A percentile compares a stretch with the other conserved stretches of the same genome.
Evolutionary conservation across 2,329 filamentous ascomycete genomes (phyloP).

Genomic region (Trichoderma guizhouense): DNA sequence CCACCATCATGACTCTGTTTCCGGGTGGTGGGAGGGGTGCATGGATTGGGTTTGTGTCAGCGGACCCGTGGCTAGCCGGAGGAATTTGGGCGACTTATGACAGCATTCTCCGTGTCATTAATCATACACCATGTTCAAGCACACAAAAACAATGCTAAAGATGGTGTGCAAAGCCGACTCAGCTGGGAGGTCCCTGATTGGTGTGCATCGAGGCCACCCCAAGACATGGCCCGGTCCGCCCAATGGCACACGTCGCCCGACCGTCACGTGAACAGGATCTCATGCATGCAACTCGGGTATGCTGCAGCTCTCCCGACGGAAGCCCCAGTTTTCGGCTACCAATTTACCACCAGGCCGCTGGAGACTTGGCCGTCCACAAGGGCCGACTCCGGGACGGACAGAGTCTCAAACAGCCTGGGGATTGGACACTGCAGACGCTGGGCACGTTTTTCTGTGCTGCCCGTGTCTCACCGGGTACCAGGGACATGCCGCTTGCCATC

Average conservation of each 20-base stretch:
- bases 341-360: conserved; percentile 10
- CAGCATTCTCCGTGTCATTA: neutral
- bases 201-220: conserved; percentile 20
- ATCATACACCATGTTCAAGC: neutral
- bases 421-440: neutral
- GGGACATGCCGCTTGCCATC: neutral
- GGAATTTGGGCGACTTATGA: neutral
- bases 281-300: conserved; percentile 34
- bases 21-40: neutral
- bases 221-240: conserved; percentile 37
- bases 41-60: neutral
- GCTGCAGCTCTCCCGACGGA: conserved; percentile 33
- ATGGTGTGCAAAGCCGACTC: conserved; percentile 1
- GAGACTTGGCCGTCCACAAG: conserved; percentile 6
- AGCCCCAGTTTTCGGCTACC: conserved; percentile 28
- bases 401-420: neutral
- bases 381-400: conserved; percentile 2
- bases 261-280: conserved; percentile 34
- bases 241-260: conserved; percentile 35
- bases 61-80: conserved; percentile 9
- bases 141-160: neutral
- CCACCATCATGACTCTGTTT: neutral
- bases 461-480: conserved; percentile 7
- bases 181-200: conserved; percentile 22
- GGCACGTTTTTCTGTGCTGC: neutral